These are phyloP conservation scores for Cyberlindnera americana DNA, from an alignment of 805 yeast genomes.

Conservation along the genomic window DNA sequence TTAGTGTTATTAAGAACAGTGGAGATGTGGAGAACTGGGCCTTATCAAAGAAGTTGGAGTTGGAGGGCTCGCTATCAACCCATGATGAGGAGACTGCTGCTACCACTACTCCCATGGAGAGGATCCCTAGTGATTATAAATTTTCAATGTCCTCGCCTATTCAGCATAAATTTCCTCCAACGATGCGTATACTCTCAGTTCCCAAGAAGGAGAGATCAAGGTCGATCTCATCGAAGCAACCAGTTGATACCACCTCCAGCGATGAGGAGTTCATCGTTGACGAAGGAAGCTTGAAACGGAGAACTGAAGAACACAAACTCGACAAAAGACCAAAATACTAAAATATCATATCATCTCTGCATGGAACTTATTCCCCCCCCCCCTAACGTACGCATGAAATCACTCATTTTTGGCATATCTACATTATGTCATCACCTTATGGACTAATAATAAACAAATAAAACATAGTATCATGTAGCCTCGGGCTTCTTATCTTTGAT, in stretches of 20 bases:
- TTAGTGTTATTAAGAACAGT: conserved; percentile 36
- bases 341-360: not conserved
- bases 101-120: not conserved
- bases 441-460: too few relatives aligned
- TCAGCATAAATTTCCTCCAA: conserved; percentile 22
- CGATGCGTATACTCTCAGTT: conserved; percentile 19
- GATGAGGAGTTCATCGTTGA: conserved; percentile 8
- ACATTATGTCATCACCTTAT: too few relatives aligned
- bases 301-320: conserved; percentile 1
- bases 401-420: too few relatives aligned
- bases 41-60: conserved; percentile 43
- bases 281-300: conserved; percentile 8
- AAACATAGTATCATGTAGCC: too few relatives aligned
- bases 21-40: conserved; percentile 52
- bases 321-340: conserved; percentile 13
- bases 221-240: not conserved
- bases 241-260: not conserved
- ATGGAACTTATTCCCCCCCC: too few relatives aligned
- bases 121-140: conserved; percentile 16
- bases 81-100: not conserved
- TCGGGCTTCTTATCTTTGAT: too few relatives aligned
- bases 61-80: conserved; percentile 21
- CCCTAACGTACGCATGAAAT: too few relatives aligned
- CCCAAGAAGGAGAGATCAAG: conserved; percentile 3
- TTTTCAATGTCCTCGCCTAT: conserved; percentile 16